Evolutionary conservation across 129 eudicot species (phyloP), one percentile per base, ranked within the genome.

Genomic region (Tagetes patula): DNA sequence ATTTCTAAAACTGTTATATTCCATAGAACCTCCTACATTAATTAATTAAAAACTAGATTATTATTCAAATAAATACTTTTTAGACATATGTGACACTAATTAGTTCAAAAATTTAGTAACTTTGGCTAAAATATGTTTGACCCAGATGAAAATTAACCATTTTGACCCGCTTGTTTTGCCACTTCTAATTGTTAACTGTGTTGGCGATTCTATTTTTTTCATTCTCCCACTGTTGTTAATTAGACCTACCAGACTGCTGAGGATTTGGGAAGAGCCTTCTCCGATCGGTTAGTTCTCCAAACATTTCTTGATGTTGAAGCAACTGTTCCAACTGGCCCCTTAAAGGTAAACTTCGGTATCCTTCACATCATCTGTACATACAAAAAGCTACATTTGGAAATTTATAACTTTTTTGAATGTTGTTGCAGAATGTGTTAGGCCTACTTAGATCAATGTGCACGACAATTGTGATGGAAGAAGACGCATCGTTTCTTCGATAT

Each of bases 171-270:
- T 3, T 8, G 27, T 20, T 30, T 10, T 45, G 36, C 37, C 55
- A 45, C 72, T 27, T 20, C 64, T 53, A 38, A 8, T 37, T 64
- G 49, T 49, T 14, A 50, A 67, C 14, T 9, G 20, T 34, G 37
- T 55, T 41, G 54, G 42, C 40, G 40, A 55, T 27, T 30, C 67
- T 32, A 30, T 58, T 6, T 43, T 42, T 71, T 31, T 12, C 8
- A 1, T 40, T 71, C 49, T 70, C 52, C 7, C n/a, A 20, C 4
- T n/a, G 8, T 8, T 6, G 10, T 76, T 36, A 60, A 33, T 36
- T 88, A 95, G 97, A 83, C 83, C 58, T 85, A 95, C 75, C 97
- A 87, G 71, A 92, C 86, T 62, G 97, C 99, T 65, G 97, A 95
- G 84, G 97, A 95, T 84, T 72, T 95, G 81, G 96, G 99, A 62